Conservation (phyloP, 345 rosid species). For the Cardiospermum halicacabum region DNA sequence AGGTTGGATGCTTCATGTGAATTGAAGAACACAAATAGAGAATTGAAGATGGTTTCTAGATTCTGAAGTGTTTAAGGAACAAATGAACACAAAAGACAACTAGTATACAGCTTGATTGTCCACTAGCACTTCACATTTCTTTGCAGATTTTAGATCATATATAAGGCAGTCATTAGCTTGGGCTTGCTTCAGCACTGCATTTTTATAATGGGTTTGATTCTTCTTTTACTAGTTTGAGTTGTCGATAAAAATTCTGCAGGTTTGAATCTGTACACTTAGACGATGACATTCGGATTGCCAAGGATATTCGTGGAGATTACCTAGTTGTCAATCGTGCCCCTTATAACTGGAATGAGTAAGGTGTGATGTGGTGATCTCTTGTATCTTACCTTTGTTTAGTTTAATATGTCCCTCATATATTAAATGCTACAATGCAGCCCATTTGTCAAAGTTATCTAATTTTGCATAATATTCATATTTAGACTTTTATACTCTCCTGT, state of each 20-base stretch:
- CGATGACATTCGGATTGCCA: slow-evolving; percentile 31
- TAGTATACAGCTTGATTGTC: not conserved
- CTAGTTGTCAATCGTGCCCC: slow-evolving; percentile 31
- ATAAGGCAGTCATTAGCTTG: not conserved
- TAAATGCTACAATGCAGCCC: not conserved
- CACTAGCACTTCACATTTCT: not conserved
- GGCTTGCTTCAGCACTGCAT: not conserved
- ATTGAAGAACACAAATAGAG: not conserved
- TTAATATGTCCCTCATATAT: not conserved
- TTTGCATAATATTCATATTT: too few species aligned
- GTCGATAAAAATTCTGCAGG: slow-evolving; percentile 20
- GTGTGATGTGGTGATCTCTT: not conserved
- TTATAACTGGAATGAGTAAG: slow-evolving; percentile 30
- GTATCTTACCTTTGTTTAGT: not conserved
- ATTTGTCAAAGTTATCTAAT: not conserved
- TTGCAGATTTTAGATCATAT: not conserved
- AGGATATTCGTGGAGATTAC: slow-evolving; percentile 38
- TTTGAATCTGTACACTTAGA: slow-evolving; percentile 34
- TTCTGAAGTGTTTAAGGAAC: not conserved
- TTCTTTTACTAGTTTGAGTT: not conserved
- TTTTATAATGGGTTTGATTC: not conserved
- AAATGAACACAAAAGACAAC: not conserved
- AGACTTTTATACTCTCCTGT: too few species aligned
- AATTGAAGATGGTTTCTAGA: not conserved
- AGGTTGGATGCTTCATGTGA: not conserved